Percentiles rank a stretch among this genome's conserved stretches.
Evolutionary conservation across 257 asterid species (phyloP).

Genomic region (Solanum lycopersicoides): DNA sequence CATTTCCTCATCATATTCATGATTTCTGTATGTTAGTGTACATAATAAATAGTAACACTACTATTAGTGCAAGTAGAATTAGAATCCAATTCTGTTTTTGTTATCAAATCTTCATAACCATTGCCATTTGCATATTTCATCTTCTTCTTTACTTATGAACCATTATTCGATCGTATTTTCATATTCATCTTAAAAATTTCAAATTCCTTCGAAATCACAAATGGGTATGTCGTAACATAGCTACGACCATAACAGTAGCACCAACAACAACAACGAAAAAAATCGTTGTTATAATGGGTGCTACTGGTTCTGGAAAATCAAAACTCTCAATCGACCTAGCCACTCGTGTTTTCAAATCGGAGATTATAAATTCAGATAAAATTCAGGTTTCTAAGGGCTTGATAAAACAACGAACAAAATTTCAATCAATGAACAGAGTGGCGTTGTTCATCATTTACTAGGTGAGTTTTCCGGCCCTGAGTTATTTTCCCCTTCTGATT

Average conservation of each 20-base stretch:
- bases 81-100: not conserved
- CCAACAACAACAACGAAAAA: conserved; percentile 5
- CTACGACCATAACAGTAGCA: not conserved
- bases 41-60: not conserved
- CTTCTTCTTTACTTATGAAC: conserved; percentile 26
- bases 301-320: conserved; percentile 90
- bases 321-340: conserved; percentile 73
- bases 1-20: not conserved
- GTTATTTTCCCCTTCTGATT: conserved; percentile 51
- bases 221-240: not conserved
- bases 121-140: not conserved
- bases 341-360: conserved; percentile 55
- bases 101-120: not conserved
- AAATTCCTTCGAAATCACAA: not conserved
- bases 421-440: conserved; percentile 32
- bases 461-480: conserved; percentile 47
- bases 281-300: conserved; percentile 65
- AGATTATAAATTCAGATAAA: conserved; percentile 81
- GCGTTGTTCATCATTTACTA: conserved; percentile 69
- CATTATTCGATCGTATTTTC: not conserved
- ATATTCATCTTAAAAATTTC: not conserved
- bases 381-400: conserved; percentile 63
- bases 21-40: conserved; percentile 14
- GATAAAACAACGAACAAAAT: conserved; percentile 77
- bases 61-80: not conserved